These are phyloP conservation scores for Yamadazyma membranifaciens DNA, from an alignment of 1,139 yeast species.

Conservation along the genomic window DNA sequence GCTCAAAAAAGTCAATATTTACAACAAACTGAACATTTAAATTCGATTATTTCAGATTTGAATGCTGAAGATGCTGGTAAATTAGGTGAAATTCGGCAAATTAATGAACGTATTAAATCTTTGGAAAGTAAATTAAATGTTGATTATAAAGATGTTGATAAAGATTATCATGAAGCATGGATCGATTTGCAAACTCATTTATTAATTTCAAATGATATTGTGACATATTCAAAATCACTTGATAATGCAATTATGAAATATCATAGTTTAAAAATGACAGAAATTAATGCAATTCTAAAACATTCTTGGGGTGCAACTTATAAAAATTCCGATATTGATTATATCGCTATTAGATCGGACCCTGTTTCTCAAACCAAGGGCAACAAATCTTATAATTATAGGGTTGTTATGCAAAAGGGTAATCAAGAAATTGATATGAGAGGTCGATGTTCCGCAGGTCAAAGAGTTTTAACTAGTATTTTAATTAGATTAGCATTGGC, in stretches of 20 bases:
- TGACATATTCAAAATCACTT: constrained; percentile 77
- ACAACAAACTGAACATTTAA: constrained; percentile 50
- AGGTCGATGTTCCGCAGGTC: constrained; percentile 98
- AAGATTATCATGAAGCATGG: constrained; percentile 66
- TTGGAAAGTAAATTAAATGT: constrained; percentile 58
- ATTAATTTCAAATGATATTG: constrained; percentile 81
- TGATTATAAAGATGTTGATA: constrained; percentile 70
- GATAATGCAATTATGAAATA: constrained; percentile 94
- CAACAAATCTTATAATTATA: constrained; percentile 78
- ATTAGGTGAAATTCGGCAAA: constrained; percentile 81
- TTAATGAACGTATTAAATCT: constrained; percentile 66
- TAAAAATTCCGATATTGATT: constrained; percentile 92
- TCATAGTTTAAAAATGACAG: constrained; percentile 89
- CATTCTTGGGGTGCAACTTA: constrained; percentile 94
- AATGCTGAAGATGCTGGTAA: constrained; percentile 74
- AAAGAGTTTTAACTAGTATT: constrained; percentile 89
- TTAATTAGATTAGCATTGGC: constrained; percentile 89
- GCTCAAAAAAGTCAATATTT: constrained; percentile 63
- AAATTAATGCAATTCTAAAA: constrained; percentile 81
- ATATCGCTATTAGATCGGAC: constrained; percentile 83
- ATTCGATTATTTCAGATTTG: constrained; percentile 54
- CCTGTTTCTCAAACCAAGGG: constrained; percentile 58
- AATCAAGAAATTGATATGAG: constrained; percentile 95
- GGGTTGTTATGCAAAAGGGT: constrained; percentile 94
- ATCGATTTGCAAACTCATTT: constrained; percentile 74